phyloP scores from a whole-genome alignment of 306 rosid species.

The Quercus mongolica region DNA sequence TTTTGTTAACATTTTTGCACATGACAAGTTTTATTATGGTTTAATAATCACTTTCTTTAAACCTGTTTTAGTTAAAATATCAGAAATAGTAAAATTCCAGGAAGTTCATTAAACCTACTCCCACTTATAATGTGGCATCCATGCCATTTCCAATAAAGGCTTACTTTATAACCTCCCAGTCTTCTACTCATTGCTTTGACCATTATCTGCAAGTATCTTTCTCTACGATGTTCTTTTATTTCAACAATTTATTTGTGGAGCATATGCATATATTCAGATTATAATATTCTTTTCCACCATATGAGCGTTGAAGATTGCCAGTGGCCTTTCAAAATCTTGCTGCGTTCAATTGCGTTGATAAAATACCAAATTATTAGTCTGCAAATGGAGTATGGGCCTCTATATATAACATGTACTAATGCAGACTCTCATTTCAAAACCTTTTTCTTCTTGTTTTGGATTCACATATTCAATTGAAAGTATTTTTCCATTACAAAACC shows the following conservation, averaged over 20 bases:
- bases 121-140: not conserved
- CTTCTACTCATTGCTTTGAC: not conserved
- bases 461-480: too few relatives aligned
- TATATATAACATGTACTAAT: too few relatives aligned
- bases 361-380: not conserved
- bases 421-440: not conserved
- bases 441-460: not conserved
- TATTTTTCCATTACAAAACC: not conserved
- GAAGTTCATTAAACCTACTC: not conserved
- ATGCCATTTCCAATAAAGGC: not conserved
- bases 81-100: not conserved
- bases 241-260: not conserved
- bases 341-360: not conserved
- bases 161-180: not conserved
- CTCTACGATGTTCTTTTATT: not conserved
- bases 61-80: too few relatives aligned
- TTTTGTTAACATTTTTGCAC: too few relatives aligned
- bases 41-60: too few relatives aligned
- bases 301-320: not conserved
- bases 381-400: not conserved
- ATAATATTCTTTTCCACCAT: not conserved
- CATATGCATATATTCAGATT: not conserved
- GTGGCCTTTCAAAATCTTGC: constrained; percentile 4
- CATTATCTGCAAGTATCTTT: not conserved
- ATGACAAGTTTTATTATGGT: too few relatives aligned